Conservation (phyloP, 2,329 filamentous ascomycete genomes). For the Botrytis galanthina region DNA sequence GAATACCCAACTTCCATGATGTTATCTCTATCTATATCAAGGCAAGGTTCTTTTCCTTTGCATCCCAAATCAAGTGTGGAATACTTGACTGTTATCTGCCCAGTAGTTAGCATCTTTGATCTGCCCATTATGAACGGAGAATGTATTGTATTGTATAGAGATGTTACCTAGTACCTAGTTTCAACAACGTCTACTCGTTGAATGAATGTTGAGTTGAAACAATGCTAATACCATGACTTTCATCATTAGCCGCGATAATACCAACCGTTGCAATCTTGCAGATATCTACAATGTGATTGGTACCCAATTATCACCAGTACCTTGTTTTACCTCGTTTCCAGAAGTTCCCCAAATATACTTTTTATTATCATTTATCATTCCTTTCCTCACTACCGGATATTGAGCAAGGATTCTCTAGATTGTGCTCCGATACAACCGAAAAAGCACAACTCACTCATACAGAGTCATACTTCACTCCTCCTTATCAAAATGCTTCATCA, state of each 20-base stretch:
- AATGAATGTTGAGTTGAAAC: not conserved
- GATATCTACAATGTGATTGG: conserved; percentile 4
- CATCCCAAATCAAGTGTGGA: too few species aligned
- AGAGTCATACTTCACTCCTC: not conserved
- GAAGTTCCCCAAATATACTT: not conserved
- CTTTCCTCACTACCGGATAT: not conserved
- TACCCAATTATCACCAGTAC: not conserved
- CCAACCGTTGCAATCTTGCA: conserved; percentile 6
- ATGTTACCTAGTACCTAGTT: not conserved
- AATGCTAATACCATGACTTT: not conserved
- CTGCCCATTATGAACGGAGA: not conserved
- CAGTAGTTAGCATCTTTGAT: too few species aligned
- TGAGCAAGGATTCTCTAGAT: not conserved
- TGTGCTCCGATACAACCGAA: not conserved
- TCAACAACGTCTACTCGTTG: too few species aligned
- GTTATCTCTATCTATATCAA: not conserved
- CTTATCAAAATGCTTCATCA: not conserved
- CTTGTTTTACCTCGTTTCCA: not conserved
- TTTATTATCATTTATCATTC: not conserved
- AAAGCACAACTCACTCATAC: not conserved
- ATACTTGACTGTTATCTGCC: too few species aligned
- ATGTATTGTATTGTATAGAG: not conserved
- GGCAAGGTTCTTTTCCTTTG: not conserved
- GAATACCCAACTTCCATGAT: not conserved
- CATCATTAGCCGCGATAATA: not conserved